phyloP scores from a whole-genome alignment of 495 filamentous ascomycete genomes.

The Trichoderma orchidacearum region DNA sequence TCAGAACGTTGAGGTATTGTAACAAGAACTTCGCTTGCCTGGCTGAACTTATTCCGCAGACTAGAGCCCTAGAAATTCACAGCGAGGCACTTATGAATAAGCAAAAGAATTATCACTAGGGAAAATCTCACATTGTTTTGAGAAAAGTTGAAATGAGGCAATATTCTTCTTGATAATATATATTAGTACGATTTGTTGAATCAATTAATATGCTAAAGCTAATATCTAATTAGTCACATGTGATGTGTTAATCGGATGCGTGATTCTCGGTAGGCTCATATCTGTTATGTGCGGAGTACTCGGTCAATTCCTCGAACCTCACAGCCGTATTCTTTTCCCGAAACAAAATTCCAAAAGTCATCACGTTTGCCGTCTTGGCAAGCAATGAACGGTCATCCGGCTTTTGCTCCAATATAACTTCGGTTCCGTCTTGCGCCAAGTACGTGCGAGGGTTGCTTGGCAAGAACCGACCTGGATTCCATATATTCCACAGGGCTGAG shows the following conservation, averaged over 20 bases:
- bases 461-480: constrained; percentile 48
- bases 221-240: no score
- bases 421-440: constrained; percentile 50
- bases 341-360: neutral
- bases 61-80: no score
- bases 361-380: neutral
- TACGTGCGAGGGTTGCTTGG: constrained; percentile 52
- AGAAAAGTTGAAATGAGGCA: no score
- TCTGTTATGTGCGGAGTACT: neutral
- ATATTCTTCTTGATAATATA: no score
- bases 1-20: no score
- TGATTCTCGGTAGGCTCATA: neutral
- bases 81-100: no score
- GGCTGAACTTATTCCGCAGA: no score
- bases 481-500: constrained; percentile 43
- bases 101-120: no score
- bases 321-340: neutral
- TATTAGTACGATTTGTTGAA: no score
- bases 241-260: neutral
- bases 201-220: no score
- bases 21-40: no score
- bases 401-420: constrained; percentile 34
- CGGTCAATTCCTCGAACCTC: neutral
- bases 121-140: no score
- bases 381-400: neutral